Percentiles rank a stretch among this genome's conserved stretches.
phyloP scores from a whole-genome alignment of 139 green algal species.

The Closterium sp. region DNA sequence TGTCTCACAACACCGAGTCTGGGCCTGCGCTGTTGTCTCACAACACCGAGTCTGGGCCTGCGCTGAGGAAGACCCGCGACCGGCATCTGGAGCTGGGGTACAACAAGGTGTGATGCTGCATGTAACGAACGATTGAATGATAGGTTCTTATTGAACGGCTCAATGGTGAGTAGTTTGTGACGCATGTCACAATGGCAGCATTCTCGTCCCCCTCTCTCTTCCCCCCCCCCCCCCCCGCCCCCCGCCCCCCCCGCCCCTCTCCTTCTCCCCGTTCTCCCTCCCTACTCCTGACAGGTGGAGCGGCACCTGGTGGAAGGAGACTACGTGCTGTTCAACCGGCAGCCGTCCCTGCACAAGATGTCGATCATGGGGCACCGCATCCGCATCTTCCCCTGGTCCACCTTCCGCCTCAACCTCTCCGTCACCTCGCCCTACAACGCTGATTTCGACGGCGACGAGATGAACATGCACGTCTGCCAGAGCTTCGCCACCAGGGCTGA shows the following conservation, averaged over 20 bases:
- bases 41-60: too few relatives aligned
- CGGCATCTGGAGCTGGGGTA: slow-evolving; percentile 59
- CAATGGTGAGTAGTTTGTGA: too few relatives aligned
- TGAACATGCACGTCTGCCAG: slow-evolving; percentile 99
- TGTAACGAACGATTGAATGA: too few relatives aligned
- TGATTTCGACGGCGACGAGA: slow-evolving; percentile 99
- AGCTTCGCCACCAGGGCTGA: slow-evolving; percentile 89
- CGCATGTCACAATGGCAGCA: too few relatives aligned
- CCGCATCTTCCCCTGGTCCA: slow-evolving; percentile 80
- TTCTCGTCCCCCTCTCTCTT: too few relatives aligned
- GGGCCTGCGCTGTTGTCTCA: too few relatives aligned
- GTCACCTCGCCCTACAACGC: slow-evolving; percentile 99
- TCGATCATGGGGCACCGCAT: slow-evolving; percentile 98
- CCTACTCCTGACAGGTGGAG: slow-evolving; percentile 52
- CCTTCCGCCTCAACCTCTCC: slow-evolving; percentile 87
- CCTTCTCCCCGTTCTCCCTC: neutral
- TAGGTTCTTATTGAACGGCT: too few relatives aligned
- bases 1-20: too few relatives aligned
- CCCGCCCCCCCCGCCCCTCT: neutral
- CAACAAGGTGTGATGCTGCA: too few relatives aligned
- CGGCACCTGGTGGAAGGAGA: slow-evolving; percentile 92
- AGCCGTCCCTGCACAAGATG: slow-evolving; percentile 99
- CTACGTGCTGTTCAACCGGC: slow-evolving; percentile 99
- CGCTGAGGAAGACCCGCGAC: too few relatives aligned
- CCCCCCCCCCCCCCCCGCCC: too few relatives aligned